Evolutionary conservation across 176 grass and related monocot genomes (phyloP).

Genomic region (Zoysia japonica): DNA sequence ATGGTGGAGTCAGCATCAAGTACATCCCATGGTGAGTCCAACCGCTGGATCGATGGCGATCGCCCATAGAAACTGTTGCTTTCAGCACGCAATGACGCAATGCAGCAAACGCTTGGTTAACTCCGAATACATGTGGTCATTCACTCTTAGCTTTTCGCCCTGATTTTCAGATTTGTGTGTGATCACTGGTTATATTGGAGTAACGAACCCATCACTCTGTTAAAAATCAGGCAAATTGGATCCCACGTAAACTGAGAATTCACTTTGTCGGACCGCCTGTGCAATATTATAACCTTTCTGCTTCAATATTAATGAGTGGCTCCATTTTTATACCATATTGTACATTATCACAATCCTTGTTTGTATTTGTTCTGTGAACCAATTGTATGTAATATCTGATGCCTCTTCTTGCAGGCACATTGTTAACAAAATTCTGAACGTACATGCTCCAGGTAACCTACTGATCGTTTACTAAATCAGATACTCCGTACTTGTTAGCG

Average conservation of each 20-base stretch:
- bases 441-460: conserved; percentile 74
- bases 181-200: too few relatives aligned
- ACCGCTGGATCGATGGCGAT: neutral
- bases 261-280: neutral
- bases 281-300: neutral
- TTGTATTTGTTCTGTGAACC: neutral
- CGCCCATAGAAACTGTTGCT: neutral
- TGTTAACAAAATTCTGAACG: conserved; percentile 83
- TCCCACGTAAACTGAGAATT: neutral
- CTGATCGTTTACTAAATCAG: neutral
- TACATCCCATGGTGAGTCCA: conserved; percentile 81
- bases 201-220: neutral
- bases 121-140: neutral
- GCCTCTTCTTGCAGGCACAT: conserved; percentile 69
- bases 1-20: conserved; percentile 57
- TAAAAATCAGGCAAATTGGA: neutral
- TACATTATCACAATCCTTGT: neutral
- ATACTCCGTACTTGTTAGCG: conserved; percentile 2
- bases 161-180: neutral
- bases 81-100: neutral
- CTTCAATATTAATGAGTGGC: neutral
- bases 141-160: neutral
- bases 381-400: conserved; percentile 18
- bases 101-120: neutral
- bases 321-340: neutral